Evolutionary conservation across 495 filamentous ascomycete species (phyloP).

Genomic region (Friedmanniomyces simplex): DNA sequence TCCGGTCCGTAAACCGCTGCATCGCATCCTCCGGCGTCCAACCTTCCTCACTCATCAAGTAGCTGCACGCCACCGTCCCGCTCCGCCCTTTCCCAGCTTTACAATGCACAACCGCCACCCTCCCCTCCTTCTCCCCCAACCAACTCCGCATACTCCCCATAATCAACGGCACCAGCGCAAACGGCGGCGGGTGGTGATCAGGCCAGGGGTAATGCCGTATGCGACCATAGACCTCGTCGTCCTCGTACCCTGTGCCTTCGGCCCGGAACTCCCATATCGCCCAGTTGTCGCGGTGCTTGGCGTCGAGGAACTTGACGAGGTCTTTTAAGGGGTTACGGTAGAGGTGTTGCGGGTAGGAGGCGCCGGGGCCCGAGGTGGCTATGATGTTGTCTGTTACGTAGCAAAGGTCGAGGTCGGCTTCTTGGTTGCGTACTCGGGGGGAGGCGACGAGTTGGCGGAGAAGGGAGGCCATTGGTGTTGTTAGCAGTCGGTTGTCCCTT

Average conservation of each 20-base stretch:
- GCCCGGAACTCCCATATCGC: slow-evolving; percentile 95
- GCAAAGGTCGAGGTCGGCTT: slow-evolving; percentile 85
- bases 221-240: slow-evolving; percentile 71
- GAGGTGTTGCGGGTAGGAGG: slow-evolving; percentile 75
- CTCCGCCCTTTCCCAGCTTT: slow-evolving; percentile 93
- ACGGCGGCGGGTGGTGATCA: slow-evolving; percentile 94
- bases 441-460: slow-evolving; percentile 68
- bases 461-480: slow-evolving; percentile 41
- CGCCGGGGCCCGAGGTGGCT: slow-evolving; percentile 73
- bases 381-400: slow-evolving; percentile 81
- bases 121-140: slow-evolving; percentile 51
- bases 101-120: slow-evolving; percentile 88
- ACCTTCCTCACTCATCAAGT: slow-evolving; percentile 80
- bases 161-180: slow-evolving; percentile 75
- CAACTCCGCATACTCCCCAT: slow-evolving; percentile 84
- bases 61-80: slow-evolving; percentile 78
- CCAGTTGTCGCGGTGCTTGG: slow-evolving; percentile 73
- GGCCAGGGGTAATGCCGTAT: slow-evolving; percentile 91
- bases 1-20: slow-evolving; percentile 68
- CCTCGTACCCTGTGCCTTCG: slow-evolving; percentile 90
- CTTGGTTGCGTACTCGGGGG: slow-evolving; percentile 69
- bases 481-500: background rate
- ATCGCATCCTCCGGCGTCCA: slow-evolving; percentile 74
- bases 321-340: slow-evolving; percentile 87
- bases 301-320: slow-evolving; percentile 76